These are phyloP conservation scores for Skeletonema tropicum DNA, from an alignment of 108 stramenopile species.

Conservation along the genomic window DNA sequence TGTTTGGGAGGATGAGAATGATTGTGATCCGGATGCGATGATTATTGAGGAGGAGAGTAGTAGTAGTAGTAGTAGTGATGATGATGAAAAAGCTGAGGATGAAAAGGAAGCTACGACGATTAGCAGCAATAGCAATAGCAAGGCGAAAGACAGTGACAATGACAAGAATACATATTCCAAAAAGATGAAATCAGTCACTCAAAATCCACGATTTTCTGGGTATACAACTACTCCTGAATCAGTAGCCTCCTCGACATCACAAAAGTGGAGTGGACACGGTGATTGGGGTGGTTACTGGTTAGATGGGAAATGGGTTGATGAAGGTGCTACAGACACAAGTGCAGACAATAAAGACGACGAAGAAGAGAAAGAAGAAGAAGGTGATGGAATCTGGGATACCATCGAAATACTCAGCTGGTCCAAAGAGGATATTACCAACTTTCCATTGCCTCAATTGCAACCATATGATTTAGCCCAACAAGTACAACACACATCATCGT, in stretches of 20 bases:
- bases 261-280: constrained; percentile 41
- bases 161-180: not conserved
- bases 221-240: not conserved
- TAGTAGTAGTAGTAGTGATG: not conserved
- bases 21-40: not conserved
- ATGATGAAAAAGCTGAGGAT: not conserved
- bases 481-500: too few relatives aligned
- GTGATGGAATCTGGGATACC: not conserved
- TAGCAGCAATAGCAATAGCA: not conserved
- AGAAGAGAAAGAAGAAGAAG: not conserved
- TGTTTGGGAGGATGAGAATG: not conserved
- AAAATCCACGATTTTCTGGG: not conserved
- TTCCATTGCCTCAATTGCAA: constrained; percentile 5
- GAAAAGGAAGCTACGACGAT: not conserved
- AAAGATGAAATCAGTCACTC: not conserved
- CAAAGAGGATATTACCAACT: not conserved
- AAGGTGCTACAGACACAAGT: not conserved
- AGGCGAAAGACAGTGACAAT: not conserved
- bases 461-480: too few relatives aligned
- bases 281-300: constrained; percentile 51
- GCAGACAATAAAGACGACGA: not conserved
- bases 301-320: constrained; percentile 34
- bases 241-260: not conserved
- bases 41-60: not conserved
- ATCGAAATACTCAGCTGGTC: not conserved